Conservation (phyloP, 148 eudicot genomes). For the Fallopia convolvulus region DNA sequence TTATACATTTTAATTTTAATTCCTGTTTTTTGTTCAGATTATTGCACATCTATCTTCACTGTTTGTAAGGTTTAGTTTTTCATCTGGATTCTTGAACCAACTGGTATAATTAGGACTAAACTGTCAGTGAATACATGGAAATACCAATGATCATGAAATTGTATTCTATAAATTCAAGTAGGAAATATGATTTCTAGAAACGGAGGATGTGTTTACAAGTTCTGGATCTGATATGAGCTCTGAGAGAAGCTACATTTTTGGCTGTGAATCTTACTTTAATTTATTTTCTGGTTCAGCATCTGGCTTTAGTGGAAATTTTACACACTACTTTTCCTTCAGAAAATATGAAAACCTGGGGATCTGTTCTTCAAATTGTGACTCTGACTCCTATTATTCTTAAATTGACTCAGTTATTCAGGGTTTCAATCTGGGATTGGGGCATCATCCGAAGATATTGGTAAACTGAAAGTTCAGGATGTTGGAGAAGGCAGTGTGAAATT, state of each 20-base stretch:
- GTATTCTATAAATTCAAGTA: too few species aligned
- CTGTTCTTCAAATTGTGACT: not conserved
- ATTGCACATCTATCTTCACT: not conserved
- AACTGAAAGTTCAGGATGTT: slow-evolving; percentile 67
- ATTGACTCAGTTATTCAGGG: slow-evolving; percentile 61
- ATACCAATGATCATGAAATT: too few species aligned
- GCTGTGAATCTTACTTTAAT: not conserved
- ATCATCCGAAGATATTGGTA: slow-evolving; percentile 40
- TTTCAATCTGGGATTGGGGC: slow-evolving; percentile 37
- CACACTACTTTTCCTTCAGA: not conserved
- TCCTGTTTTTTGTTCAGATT: not conserved
- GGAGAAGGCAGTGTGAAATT: slow-evolving; percentile 81
- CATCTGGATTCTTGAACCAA: too few species aligned
- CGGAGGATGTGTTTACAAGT: not conserved
- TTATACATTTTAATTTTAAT: not conserved
- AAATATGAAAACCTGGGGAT: not conserved
- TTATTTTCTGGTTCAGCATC: not conserved
- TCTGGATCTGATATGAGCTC: not conserved
- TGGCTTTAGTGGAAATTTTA: not conserved
- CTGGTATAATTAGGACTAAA: too few species aligned
- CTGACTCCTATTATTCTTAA: not conserved
- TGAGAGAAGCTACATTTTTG: not conserved
- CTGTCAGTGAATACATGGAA: too few species aligned
- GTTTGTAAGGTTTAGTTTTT: not conserved
- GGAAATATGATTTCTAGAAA: too few species aligned